Base-by-base conservation (phyloP, 2,329 filamentous ascomycete species). In the Paecilomyces variotii region DNA sequence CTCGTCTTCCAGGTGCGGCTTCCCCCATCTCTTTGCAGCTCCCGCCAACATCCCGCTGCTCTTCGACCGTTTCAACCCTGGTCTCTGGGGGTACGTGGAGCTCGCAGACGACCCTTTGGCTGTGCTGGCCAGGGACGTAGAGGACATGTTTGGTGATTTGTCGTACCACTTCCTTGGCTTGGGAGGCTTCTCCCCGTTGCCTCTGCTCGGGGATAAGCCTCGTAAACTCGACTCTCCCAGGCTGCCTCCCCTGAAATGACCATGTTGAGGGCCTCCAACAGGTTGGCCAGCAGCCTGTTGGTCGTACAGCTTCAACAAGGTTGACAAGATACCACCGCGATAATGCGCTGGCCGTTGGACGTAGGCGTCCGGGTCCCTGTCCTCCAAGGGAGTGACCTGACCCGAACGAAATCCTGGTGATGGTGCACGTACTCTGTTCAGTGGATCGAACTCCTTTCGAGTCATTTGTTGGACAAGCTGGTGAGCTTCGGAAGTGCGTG, bases 301-400 rank as follows among this genome's bases (percentile, higher is more conserved):
- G 59, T 84, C 81, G 67, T 90, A 87, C 9, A 91, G 79, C 70
- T 87, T 89, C 55, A 94, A 76, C 0, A 95, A 76, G 0, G 86
- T 87, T 2, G 87, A 86, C 0, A 95, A 77, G 53, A 93, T 84
- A 30, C 90, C 89, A 30, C 86, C 87, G 55, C 86, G 84, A 70
- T 90, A 92, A 62, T 87, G 82, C 25, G 79, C 75, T 3, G 89
- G 89, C 50, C 80, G 79, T 52, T 87, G 84, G 19, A 89, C 82
- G 67, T 89, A 90, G 58, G 84, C 81, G 51, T 84, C 81, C 25
- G 82, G 78, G 51, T 83, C 78, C 39, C 70, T 65, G 50, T 76
- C 74, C 55, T 72, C 72, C 10, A 69, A 60, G 4, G 69, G 69
- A 19, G 71, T 74, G 27, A 61, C 63, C 53, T 70, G 69, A 26